Percentiles rank a stretch among this genome's conserved stretches.
phyloP scores from a whole-genome alignment of 1,284 basidiomycete species.

The Cryptococcus sp. region DNA sequence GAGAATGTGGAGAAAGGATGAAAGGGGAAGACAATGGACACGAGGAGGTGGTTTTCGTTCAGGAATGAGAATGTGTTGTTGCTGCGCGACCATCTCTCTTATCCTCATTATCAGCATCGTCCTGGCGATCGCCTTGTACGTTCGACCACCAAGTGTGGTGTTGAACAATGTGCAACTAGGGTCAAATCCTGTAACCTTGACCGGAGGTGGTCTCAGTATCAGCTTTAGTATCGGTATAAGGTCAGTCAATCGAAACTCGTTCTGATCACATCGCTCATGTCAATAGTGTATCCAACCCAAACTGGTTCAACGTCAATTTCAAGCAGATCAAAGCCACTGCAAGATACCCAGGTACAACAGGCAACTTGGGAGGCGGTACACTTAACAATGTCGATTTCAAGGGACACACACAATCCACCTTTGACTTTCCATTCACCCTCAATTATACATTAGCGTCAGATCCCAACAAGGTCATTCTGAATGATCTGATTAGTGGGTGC shows the following conservation, averaged over 20 bases:
- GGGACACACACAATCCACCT: slow-evolving; percentile 62
- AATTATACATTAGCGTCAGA: slow-evolving; percentile 63
- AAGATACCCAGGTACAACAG: slow-evolving; percentile 67
- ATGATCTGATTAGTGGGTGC: slow-evolving; percentile 50
- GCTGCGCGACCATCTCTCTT: slow-evolving; percentile 47
- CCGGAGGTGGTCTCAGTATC: slow-evolving; percentile 54
- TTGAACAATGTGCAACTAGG: slow-evolving; percentile 57
- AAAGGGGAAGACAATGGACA: slow-evolving; percentile 46
- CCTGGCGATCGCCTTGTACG: slow-evolving; percentile 69
- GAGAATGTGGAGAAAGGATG: slow-evolving; percentile 48
- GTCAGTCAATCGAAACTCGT: slow-evolving; percentile 48
- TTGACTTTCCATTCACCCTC: slow-evolving; percentile 76
- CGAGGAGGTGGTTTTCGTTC: slow-evolving; percentile 39
- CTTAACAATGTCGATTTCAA: slow-evolving; percentile 61
- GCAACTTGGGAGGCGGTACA: slow-evolving; percentile 63
- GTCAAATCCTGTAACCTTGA: slow-evolving; percentile 32
- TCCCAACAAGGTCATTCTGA: slow-evolving; percentile 58
- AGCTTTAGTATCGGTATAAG: slow-evolving; percentile 65
- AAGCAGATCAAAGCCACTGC: slow-evolving; percentile 64
- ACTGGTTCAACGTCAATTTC: slow-evolving; percentile 74
- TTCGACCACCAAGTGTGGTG: slow-evolving; percentile 68
- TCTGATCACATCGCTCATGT: not conserved
- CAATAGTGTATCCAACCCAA: slow-evolving; percentile 72
- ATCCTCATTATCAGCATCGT: slow-evolving; percentile 62
- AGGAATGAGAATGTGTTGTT: slow-evolving; percentile 43